Evolutionary conservation across 2,329 filamentous ascomycete genomes (phyloP).

Genomic region (Arthrobotrys iridis): DNA sequence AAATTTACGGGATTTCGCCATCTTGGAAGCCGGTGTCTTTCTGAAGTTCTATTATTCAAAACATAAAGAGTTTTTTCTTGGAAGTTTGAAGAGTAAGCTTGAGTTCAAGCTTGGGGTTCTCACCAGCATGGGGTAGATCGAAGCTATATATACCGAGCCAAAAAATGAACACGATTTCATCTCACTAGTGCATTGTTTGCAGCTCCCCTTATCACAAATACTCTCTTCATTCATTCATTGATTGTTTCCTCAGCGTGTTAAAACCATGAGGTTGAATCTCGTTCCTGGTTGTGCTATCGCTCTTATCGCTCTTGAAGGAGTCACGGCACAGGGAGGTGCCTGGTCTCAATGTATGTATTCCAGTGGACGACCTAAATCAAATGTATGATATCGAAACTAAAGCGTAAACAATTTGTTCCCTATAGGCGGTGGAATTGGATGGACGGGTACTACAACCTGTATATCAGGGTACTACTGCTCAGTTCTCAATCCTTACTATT

Average conservation of each 20-base stretch:
- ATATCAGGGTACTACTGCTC: slow-evolving; percentile 53
- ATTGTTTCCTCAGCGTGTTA: too few species aligned
- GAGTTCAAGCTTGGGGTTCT: too few species aligned
- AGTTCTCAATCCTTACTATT: slow-evolving; percentile 55
- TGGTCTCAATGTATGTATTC: slow-evolving; percentile 32
- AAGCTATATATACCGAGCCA: too few species aligned
- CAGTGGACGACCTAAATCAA: neutral
- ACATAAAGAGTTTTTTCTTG: too few species aligned
- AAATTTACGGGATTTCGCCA: neutral
- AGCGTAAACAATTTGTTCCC: neutral
- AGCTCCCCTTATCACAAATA: too few species aligned
- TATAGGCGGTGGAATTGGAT: slow-evolving; percentile 58
- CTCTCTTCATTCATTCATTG: neutral
- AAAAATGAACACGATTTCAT: too few species aligned
- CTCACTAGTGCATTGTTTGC: too few species aligned
- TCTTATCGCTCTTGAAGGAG: neutral
- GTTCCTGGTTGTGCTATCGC: neutral
- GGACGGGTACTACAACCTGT: slow-evolving; percentile 53
- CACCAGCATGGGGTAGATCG: too few species aligned
- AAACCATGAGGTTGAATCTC: slow-evolving; percentile 13
- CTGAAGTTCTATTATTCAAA: neutral
- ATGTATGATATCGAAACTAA: neutral
- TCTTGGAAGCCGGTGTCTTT: neutral
- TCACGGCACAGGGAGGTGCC: slow-evolving; percentile 21
- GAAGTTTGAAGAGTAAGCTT: too few species aligned